These are phyloP conservation scores for Sclerotinia borealis DNA, from an alignment of 2,329 filamentous ascomycete species.

Conservation along the genomic window DNA sequence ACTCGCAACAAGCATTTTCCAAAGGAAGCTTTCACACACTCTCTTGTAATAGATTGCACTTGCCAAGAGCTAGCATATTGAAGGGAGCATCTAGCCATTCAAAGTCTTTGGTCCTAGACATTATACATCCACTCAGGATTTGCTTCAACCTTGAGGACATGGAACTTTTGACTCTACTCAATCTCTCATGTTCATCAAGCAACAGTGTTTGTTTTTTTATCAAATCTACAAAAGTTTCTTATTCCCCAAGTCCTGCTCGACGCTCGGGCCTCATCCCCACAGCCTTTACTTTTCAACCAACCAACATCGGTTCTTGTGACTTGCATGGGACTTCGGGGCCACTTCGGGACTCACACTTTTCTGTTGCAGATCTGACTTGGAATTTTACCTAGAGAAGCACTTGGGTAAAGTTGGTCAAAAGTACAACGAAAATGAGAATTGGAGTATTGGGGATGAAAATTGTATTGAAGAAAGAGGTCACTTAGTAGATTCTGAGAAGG, in stretches of 20 bases:
- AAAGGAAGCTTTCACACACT: neutral
- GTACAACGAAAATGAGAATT: neutral
- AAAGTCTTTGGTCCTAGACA: neutral
- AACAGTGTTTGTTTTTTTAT: neutral
- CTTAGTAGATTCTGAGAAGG: accelerated
- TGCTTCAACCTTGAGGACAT: no score
- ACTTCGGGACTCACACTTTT: neutral
- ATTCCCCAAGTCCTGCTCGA: no score
- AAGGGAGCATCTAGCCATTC: no score
- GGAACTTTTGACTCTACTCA: neutral
- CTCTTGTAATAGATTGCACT: neutral
- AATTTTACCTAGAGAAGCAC: neutral
- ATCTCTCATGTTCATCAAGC: neutral
- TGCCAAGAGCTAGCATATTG: neutral
- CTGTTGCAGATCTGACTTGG: neutral
- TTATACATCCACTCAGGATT: neutral
- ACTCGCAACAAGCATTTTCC: neutral
- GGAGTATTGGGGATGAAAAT: no score
- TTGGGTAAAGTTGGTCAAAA: neutral
- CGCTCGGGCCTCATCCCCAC: neutral
- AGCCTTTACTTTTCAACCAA: neutral
- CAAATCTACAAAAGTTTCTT: neutral
- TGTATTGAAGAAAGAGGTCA: neutral
- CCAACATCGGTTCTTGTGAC: neutral
- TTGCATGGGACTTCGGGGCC: no score